These are phyloP conservation scores for Triticum monococcum DNA, from an alignment of 176 grass and related monocot species.

Conservation along the genomic window DNA sequence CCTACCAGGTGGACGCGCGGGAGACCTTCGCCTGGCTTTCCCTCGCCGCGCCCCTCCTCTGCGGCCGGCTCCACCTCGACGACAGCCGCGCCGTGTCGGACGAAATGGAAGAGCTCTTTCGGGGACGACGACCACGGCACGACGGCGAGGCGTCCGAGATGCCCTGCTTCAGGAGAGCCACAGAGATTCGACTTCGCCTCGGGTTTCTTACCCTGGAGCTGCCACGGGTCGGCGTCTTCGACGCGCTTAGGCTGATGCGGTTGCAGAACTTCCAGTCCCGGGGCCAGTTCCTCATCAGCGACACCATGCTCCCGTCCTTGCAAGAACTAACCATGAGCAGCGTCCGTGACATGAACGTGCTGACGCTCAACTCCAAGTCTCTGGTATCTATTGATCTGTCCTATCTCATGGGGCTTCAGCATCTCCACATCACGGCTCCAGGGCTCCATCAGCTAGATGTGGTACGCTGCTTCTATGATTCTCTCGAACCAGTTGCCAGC, in stretches of 20 bases:
- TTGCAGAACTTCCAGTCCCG: not conserved
- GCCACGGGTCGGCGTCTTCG: not conserved
- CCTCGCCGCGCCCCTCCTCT: slow-evolving; percentile 2
- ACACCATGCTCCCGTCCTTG: not conserved
- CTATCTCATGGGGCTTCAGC: not conserved
- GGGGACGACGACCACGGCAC: not conserved
- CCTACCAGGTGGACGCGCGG: not conserved
- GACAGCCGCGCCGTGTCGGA: not conserved
- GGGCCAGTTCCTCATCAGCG: not conserved
- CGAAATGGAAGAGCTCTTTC: not conserved
- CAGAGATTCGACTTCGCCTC: not conserved
- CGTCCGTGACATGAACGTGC: not conserved
- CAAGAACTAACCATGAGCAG: not conserved
- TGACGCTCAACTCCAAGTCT: not conserved
- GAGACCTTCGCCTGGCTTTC: not conserved
- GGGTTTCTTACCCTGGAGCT: not conserved
- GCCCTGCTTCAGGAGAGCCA: slow-evolving; percentile 4
- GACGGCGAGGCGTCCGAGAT: not conserved
- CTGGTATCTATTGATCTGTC: not conserved
- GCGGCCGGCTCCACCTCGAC: not conserved
- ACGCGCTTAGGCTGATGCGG: not conserved
- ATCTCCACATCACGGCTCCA: not conserved
- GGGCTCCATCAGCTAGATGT: not conserved
- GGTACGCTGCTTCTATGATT: not conserved
- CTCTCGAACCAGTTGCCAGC: not conserved